Evolutionary conservation across 2,329 filamentous ascomycete species (phyloP), one percentile per base, ranked within the genome.

Genomic region (Diaporthe citriasiana): DNA sequence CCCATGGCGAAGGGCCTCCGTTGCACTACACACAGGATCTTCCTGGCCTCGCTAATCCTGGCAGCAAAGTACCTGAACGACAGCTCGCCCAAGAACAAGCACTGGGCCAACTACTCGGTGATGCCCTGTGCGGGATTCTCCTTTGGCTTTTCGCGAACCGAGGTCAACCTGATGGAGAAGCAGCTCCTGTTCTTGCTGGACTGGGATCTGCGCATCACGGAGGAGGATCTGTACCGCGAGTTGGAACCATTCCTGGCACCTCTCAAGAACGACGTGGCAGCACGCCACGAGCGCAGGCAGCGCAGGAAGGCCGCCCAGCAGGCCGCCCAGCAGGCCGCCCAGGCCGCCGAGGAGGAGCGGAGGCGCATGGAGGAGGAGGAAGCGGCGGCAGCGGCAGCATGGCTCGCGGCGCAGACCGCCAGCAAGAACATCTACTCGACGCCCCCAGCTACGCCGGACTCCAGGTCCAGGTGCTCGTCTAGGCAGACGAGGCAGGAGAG

Each of bases 81-180:
- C 88, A 98, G 95, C 76, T 98, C 95, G 17, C 97, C 97, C 76
- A 98, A 98, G 92, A 99, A 99, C 91, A 98, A 98, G 92, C 97
- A 99, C 89, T 99, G 97, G 97, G 95, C 97, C 77, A 93, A 92
- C 80, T 99, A 98, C 88, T 97, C 93, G 75, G 87, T 92, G 79
- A 92, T 98, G 78, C 93, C 88, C 82, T 91, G 92, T 15, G 85
- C 88, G 12, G 82, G 79, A 76, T 88, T 86, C 66, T 63, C 72
- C 9, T 99, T 98, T 81, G 94, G 95, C 79, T 98, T 99, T 88
- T 96, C 92, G 80, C 89, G 95, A 78, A 97, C 94, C 47, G 97
- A 99, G 86, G 97, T 99, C 80, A 99, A 99, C 87, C 89, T 98
- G 76, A 99, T 99, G 97, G 97, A 99, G 89, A 97, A 97, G 89